These are phyloP conservation scores for Neurospora tetrasperma DNA, from an alignment of 495 filamentous ascomycete genomes.

Conservation along the genomic window DNA sequence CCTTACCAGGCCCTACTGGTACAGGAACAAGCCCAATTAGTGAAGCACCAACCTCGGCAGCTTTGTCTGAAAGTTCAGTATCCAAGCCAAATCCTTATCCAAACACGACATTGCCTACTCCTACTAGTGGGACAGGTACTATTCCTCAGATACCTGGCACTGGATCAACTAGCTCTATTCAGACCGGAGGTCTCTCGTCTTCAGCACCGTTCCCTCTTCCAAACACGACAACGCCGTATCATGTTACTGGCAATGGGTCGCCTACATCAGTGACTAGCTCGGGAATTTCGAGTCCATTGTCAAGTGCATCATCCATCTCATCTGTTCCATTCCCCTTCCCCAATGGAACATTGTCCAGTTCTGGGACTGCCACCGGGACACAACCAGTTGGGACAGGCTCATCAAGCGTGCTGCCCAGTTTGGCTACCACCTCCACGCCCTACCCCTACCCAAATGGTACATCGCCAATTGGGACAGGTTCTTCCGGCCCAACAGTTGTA, in stretches of 20 bases:
- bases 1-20: not conserved
- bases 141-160: not conserved
- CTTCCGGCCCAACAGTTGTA: not conserved
- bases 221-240: constrained; percentile 15
- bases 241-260: not conserved
- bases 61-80: not conserved
- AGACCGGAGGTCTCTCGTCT: constrained; percentile 5
- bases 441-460: not conserved
- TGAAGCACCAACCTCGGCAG: not conserved
- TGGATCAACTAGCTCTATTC: constrained; percentile 1
- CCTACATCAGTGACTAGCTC: not conserved
- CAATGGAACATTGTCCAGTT: not conserved
- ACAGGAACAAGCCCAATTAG: constrained; percentile 4
- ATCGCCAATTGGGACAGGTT: not conserved
- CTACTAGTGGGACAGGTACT: constrained; percentile 1
- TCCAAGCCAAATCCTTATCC: constrained; percentile 9
- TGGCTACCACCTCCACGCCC: not conserved
- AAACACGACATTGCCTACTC: constrained; percentile 5
- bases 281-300: not conserved
- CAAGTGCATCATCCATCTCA: not conserved
- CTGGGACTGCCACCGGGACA: not conserved
- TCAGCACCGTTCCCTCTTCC: constrained; percentile 20
- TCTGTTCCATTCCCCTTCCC: not conserved
- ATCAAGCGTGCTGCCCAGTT: not conserved
- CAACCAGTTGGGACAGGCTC: not conserved